Conservation (phyloP, 1,284 basidiomycete genomes). For the Ganoderma resinaceum region DNA sequence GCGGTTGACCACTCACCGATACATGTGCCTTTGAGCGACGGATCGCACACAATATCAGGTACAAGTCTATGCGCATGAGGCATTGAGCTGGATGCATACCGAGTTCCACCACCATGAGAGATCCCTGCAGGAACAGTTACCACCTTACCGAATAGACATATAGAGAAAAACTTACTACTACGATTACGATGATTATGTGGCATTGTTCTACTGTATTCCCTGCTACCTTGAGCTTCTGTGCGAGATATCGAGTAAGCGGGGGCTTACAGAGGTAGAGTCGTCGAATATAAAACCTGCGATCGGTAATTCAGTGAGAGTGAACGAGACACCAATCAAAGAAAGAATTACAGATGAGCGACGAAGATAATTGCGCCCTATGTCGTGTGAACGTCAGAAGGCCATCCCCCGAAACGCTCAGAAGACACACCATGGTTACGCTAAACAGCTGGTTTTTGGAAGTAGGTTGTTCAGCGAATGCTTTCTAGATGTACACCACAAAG, state of each 20-base stretch:
- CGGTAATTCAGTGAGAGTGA: neutral
- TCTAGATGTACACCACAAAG: neutral
- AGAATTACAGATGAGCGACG: neutral
- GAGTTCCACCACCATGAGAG: neutral
- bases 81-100: neutral
- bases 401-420: neutral
- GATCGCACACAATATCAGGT: neutral
- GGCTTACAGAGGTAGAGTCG: conserved; percentile 1
- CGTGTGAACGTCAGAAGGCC: neutral
- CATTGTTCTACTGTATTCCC: neutral
- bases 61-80: neutral
- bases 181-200: neutral
- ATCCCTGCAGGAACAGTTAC: neutral
- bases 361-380: neutral
- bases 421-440: neutral
- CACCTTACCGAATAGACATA: neutral
- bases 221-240: neutral
- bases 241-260: neutral
- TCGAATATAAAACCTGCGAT: neutral
- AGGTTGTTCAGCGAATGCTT: neutral
- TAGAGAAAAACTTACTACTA: neutral
- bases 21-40: neutral
- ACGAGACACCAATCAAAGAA: neutral
- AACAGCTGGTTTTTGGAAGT: neutral
- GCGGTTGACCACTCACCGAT: neutral